A percentile compares a stretch with the other conserved stretches of the same genome.
Conservation (phyloP, 495 filamentous ascomycete species). For the Patellaria atrata region DNA sequence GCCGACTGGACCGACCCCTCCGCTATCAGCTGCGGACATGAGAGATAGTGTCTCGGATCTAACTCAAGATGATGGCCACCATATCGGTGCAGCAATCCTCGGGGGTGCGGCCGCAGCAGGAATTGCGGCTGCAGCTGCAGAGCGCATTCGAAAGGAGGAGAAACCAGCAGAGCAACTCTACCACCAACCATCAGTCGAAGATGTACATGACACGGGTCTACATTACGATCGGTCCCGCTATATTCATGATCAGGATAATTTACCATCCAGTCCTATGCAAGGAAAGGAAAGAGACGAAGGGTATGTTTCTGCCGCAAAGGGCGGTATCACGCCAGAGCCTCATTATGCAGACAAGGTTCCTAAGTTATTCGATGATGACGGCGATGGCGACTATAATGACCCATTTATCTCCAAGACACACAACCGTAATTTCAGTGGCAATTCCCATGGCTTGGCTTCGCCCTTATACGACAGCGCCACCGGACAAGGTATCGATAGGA, state of each 20-base stretch:
- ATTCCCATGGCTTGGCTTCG: slow-evolving; percentile 79
- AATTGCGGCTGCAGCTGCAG: slow-evolving; percentile 29
- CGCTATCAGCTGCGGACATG: slow-evolving; percentile 29
- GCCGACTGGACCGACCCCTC: slow-evolving; percentile 37
- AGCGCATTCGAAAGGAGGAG: slow-evolving; percentile 27
- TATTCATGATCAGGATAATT: slow-evolving; percentile 14
- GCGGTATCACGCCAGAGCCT: slow-evolving; percentile 17
- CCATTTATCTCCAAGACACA: slow-evolving; percentile 30
- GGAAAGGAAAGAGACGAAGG: slow-evolving; percentile 80
- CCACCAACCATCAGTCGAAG: slow-evolving; percentile 37
- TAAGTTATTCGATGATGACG: slow-evolving; percentile 40
- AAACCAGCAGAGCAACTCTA: slow-evolving; percentile 32
- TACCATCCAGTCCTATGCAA: slow-evolving; percentile 29
- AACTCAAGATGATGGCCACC: slow-evolving; percentile 28
- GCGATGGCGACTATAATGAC: slow-evolving; percentile 31
- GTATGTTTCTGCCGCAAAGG: slow-evolving; percentile 72
- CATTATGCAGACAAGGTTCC: slow-evolving; percentile 36
- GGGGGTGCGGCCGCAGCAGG: slow-evolving; percentile 32
- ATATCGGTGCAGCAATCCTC: slow-evolving; percentile 28
- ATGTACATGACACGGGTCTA: slow-evolving; percentile 37
- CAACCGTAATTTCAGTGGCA: slow-evolving; percentile 62
- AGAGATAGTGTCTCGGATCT: no score
- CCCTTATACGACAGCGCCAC: slow-evolving; percentile 86
- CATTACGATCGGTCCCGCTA: slow-evolving; percentile 14
- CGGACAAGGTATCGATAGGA: slow-evolving; percentile 76